Base-by-base conservation (phyloP, 352 stramenopile genomes). In the Elongisporangium prolatum region DNA sequence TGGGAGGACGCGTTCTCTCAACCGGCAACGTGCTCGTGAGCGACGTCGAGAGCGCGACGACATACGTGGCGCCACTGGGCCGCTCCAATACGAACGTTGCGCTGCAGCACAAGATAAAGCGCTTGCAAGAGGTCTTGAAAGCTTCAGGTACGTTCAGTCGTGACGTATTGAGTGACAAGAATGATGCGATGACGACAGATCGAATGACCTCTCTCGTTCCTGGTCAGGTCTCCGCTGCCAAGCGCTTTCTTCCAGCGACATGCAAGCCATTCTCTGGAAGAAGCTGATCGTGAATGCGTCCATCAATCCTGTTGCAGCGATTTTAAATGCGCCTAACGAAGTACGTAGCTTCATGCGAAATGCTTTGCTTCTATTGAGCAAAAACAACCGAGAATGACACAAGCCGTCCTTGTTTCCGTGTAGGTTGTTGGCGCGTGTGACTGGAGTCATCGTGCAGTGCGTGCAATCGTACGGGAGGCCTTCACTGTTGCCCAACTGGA, bases 281-380 rank as follows among this genome's bases (percentile, higher is more conserved):
- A 93, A 93, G 50, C 65, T 91, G 34, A 84, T 93, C 63, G 77
- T 93, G 38, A 93, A 93, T 57, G 84, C 84, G 2, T 80, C 68
- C 2, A 90, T 93, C 61, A 93, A 93, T 52, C 81, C 84, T 4
- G 65, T 93, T 17, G 78, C 77, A 9, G 82, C 77, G 9, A 52
- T 93, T 16, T 44, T 91, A 4, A 68, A 93, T 54, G 62, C 68
- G 11, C 51, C 72, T 2, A 93, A 93, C 60, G 51, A 65, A 24
- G 79, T 83, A 61, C 51, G 56, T 24, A 40, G 28, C 11, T 11
- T 20, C 48, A n/a, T 3, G 54, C n/a, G 48, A 40, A 18, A n/a
- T n/a, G n/a, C n/a, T n/a, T n/a, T n/a, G n/a, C n/a, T n/a, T n/a
- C n/a, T n/a, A n/a, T n/a, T n/a, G n/a, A n/a, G n/a, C n/a, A n/a